These are phyloP conservation scores for Nakazawaea ambrosiae DNA, from an alignment of 805 yeast species.

Conservation along the genomic window DNA sequence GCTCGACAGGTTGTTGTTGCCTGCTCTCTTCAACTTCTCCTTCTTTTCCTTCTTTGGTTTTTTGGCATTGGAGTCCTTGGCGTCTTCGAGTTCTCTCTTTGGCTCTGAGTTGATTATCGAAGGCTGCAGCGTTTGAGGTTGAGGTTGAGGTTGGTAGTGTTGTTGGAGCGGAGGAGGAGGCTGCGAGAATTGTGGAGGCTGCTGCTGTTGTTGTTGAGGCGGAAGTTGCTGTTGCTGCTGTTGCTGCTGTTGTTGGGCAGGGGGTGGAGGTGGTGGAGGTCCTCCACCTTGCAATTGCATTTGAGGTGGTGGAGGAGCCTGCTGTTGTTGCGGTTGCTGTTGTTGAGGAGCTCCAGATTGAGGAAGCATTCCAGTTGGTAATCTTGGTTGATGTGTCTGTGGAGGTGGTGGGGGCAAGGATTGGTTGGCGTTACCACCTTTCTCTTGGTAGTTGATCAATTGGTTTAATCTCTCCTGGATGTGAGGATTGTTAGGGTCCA, in stretches of 20 bases:
- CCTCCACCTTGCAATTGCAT: constrained; percentile 2
- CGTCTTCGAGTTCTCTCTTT: constrained; percentile 10
- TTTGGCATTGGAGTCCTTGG: constrained; percentile 6
- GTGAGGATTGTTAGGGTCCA: constrained; percentile 92
- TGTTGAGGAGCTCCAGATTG: constrained; percentile 21
- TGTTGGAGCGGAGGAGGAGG: not conserved
- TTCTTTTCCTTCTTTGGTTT: constrained; percentile 9
- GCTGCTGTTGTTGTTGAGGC: constrained; percentile 1
- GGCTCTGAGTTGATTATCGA: not conserved
- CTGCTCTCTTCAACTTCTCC: constrained; percentile 6
- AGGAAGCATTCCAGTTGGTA: constrained; percentile 62
- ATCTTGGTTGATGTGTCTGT: constrained; percentile 63
- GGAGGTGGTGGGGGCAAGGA: constrained; percentile 49
- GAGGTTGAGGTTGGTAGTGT: constrained; percentile 1
- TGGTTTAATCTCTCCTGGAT: constrained; percentile 90
- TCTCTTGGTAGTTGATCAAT: constrained; percentile 63
- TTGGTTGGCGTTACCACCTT: constrained; percentile 49
- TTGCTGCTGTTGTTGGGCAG: constrained; percentile 3
- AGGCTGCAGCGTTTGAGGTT: constrained; percentile 5
- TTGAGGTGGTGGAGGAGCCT: constrained; percentile 9
- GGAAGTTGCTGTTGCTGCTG: constrained; percentile 3
- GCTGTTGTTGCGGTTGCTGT: constrained; percentile 20
- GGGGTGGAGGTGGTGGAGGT: constrained; percentile 5
- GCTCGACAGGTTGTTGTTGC: too few relatives aligned
- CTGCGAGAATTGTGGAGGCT: not conserved